Evolutionary conservation across 805 yeast genomes (phyloP).

Genomic region (Grigorovia transvaalensis): DNA sequence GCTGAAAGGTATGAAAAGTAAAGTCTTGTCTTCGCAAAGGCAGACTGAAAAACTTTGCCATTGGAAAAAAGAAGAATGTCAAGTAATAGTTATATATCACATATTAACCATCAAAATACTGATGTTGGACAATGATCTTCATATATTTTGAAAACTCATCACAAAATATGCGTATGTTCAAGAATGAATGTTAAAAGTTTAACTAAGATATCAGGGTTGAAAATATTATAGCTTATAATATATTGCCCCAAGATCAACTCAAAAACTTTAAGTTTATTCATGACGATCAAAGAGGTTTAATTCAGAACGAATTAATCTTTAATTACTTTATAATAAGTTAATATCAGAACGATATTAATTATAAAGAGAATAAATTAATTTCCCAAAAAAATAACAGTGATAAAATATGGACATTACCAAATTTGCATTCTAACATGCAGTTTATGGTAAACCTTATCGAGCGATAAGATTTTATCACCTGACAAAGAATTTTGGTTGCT

Average conservation of each 20-base stretch:
- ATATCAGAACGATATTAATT: not conserved
- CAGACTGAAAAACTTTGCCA: no score
- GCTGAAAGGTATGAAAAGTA: no score
- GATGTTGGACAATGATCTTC: no score
- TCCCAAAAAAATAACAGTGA: not conserved
- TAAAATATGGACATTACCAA: not conserved
- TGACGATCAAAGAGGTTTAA: not conserved
- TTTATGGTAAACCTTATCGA: not conserved
- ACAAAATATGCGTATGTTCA: no score
- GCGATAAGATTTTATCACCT: not conserved
- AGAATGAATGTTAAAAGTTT: not conserved
- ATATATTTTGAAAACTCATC: no score
- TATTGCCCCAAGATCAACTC: not conserved
- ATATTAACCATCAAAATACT: no score
- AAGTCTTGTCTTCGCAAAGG: no score
- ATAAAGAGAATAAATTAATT: not conserved
- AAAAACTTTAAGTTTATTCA: not conserved
- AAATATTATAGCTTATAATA: no score
- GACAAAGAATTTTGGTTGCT: not conserved
- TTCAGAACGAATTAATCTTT: not conserved
- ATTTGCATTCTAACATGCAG: not conserved
- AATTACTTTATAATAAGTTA: not conserved
- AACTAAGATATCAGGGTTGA: not conserved
- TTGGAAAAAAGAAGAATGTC: no score
- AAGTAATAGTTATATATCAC: no score